Evolutionary conservation across 2,329 filamentous ascomycete species (phyloP), one percentile per base, ranked within the genome.

Genomic region (Neonectria ditissima): DNA sequence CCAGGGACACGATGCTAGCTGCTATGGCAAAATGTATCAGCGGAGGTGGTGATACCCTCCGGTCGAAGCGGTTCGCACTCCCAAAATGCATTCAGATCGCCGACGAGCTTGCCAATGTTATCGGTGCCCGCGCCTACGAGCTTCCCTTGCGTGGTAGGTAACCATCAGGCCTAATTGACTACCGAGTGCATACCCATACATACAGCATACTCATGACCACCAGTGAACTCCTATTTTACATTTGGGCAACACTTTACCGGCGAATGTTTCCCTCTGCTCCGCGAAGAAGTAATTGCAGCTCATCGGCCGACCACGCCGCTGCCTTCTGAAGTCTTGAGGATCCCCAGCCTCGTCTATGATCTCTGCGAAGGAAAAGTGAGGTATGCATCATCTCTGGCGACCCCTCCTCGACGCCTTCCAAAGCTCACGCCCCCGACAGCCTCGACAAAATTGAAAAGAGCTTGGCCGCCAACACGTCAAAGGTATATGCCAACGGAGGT

Each of bases 81-180:
- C 70, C 70, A 34, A 72, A 72, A 41, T 73, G 70, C 68, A 71
- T 72, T 43, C 66, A 73, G 57, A 72, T 72, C 43, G 70, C 66
- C 22, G 70, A 72, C 45, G 70, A 72, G 51, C 70, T 72, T 54
- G 68, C 67, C 37, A 64, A 64, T 57, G 68, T 69, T 39, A 66
- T 72, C n/a, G 70, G 70, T 13, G 61, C 57, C 6, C 63, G 70
- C 34, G 70, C 70, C 18, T 73, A 72, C 48, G 70, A 72, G 51
- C 70, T 72, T 65, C 70, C 70, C 20, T 65, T 72, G 58, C 65
- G 70, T 73, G 70, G 70, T 72, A 69, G 53, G 59, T 20, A 24
- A 57, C 28, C n/a, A 30, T 14, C 52, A 53, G 65, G 53, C 54
- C 64, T 47, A 22, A 50, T 50, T 45, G 24, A 57, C 43, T 47